Percentiles rank a stretch among this genome's conserved stretches.
phyloP scores from a whole-genome alignment of 2,329 filamentous ascomycete genomes.

The Xylaria sp. region DNA sequence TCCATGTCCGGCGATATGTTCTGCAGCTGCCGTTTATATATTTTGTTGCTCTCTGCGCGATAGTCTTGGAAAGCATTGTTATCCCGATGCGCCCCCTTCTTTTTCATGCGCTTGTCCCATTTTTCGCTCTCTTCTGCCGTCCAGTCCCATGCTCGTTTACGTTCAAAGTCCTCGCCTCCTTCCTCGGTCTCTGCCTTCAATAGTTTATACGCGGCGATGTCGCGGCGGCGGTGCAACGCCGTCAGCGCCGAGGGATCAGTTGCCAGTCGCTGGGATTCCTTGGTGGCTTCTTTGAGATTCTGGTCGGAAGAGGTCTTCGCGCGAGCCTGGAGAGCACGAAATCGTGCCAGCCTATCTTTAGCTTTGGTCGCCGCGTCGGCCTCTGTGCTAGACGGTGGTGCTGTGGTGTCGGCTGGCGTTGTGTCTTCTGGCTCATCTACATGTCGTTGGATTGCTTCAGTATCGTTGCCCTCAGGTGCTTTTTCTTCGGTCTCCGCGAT shows the following conservation, averaged over 20 bases:
- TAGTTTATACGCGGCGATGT: conserved; percentile 89
- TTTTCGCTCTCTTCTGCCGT: conserved; percentile 92
- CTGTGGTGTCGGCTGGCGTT: neutral
- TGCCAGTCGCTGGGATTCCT: conserved; percentile 81
- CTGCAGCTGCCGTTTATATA: conserved; percentile 90
- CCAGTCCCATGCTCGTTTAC: conserved; percentile 99
- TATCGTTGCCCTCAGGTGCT: conserved; percentile 32
- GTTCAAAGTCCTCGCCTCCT: conserved; percentile 90
- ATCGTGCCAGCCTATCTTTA: conserved; percentile 79
- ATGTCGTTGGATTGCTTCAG: conserved; percentile 25
- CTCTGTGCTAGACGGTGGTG: conserved; percentile 31
- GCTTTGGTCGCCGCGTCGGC: conserved; percentile 53
- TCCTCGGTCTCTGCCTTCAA: conserved; percentile 91
- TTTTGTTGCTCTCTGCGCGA: conserved; percentile 84
- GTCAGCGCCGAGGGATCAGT: conserved; percentile 81
- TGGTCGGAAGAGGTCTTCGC: conserved; percentile 76
- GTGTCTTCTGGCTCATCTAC: conserved; percentile 8
- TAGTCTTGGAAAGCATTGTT: conserved; percentile 93
- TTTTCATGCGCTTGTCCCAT: conserved; percentile 91
- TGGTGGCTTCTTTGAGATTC: conserved; percentile 85
- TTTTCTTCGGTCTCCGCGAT: conserved; percentile 40
- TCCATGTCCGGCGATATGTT: conserved; percentile 82
- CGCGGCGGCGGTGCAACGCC: conserved; percentile 84
- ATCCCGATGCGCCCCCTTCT: conserved; percentile 83
- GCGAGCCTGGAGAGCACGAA: conserved; percentile 86